A percentile compares a stretch with the other conserved stretches of the same genome.
These are phyloP conservation scores for Neonectria sp. DNA, from an alignment of 2,329 filamentous ascomycete species.

Conservation along the genomic window DNA sequence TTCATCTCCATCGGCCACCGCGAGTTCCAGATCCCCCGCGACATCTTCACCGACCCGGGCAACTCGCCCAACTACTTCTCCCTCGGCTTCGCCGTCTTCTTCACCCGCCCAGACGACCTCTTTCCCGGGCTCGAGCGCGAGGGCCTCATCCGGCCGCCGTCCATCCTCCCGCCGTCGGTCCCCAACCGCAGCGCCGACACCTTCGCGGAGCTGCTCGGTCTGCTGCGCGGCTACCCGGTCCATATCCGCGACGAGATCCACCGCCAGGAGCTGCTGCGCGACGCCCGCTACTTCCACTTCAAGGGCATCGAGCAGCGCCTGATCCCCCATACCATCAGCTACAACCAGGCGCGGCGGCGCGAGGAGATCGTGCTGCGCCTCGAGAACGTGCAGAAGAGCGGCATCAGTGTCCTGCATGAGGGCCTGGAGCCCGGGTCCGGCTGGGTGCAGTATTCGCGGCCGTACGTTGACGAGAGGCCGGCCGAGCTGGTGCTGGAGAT, in stretches of 20 bases:
- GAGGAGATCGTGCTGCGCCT: constrained; percentile 85
- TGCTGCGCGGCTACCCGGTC: constrained; percentile 88
- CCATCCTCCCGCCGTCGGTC: constrained; percentile 86
- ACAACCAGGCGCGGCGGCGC: constrained; percentile 77
- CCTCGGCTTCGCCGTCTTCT: constrained; percentile 90
- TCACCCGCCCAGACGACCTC: constrained; percentile 82
- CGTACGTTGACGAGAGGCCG: constrained; percentile 83
- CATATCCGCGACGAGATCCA: constrained; percentile 83
- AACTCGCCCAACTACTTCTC: constrained; percentile 98
- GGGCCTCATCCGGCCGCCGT: constrained; percentile 86
- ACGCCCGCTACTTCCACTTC: constrained; percentile 94
- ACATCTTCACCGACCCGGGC: constrained; percentile 87
- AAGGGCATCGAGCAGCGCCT: constrained; percentile 92
- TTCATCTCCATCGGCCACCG: constrained; percentile 91
- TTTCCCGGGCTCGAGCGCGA: constrained; percentile 89
- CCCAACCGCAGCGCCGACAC: constrained; percentile 86
- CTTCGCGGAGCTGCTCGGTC: constrained; percentile 85
- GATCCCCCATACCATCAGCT: constrained; percentile 82
- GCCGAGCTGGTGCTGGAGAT: constrained; percentile 87
- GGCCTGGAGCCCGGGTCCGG: constrained; percentile 50
- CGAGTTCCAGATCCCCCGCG: constrained; percentile 91
- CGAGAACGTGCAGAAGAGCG: constrained; percentile 91
- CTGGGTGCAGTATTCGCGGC: constrained; percentile 86
- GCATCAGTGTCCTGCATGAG: constrained; percentile 75
- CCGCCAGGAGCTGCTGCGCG: constrained; percentile 82